Evolutionary conservation across 495 filamentous ascomycete genomes (phyloP), one percentile per base, ranked within the genome.

Genomic region (Xylona heveae): DNA sequence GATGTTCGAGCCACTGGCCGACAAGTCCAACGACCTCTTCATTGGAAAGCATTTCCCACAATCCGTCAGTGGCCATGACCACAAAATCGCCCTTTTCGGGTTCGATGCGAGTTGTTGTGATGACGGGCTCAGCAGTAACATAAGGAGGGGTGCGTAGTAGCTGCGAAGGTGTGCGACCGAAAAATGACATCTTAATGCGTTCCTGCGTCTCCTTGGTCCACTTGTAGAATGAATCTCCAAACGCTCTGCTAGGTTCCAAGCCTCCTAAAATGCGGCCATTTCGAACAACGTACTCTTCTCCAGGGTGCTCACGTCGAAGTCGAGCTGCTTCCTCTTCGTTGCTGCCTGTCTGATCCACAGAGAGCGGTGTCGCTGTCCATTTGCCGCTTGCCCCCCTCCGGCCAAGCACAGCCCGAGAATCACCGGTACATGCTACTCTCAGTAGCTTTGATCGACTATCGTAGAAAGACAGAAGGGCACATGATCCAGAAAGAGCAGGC

Each of bases 41-140:
- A 46, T 94, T 99, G 31, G 79, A 93, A 31, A 99, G 59, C 85
- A 95, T 95, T 55, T 99, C 90, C 88, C 90, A 99, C 8, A 99
- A 61, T 2, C 90, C 90, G 46, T 99, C 90, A 0, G 90, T 92
- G 4, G 90, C 90, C 62, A 99, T 71, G 31, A 99, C 84, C 4
- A 99, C 57, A 42, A 99, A 99, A 45, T 95, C 90, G 28, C 88
- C 88, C 37, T 74, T 74, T 25, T 74, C 66, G 7, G 88, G 88
- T 40, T 91, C 68, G 33, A 99, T 73, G 50, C 85, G 76, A 19
- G 88, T 94, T n/a, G 81, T 92, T 5, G 83, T 95, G 28, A 99
- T 64, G 23, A 94, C 61, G 6, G 88, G 88, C 54, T 99, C 88
- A 3, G 90, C 90, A 4, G 90, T 99, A 13, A 99, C 90, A 45